Percentiles rank a stretch among this genome's conserved stretches.
phyloP scores from a whole-genome alignment of 1,139 yeast species.

The Oligophagozyma castellii region DNA sequence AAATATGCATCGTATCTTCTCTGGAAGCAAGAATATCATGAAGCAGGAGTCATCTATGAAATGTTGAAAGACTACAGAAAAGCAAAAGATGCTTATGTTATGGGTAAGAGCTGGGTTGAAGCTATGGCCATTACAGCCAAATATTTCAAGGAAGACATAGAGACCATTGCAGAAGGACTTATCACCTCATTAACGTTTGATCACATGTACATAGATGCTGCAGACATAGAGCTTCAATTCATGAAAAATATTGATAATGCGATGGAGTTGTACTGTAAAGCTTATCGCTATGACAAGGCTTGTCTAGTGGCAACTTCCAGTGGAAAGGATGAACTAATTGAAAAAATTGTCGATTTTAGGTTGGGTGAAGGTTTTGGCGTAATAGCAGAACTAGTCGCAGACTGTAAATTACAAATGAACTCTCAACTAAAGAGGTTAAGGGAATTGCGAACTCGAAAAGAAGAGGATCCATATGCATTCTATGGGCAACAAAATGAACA shows the following conservation, averaged over 20 bases:
- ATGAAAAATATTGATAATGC: slow-evolving; percentile 51
- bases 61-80: slow-evolving; percentile 39
- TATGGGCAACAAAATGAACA: slow-evolving; percentile 63
- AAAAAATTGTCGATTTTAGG: slow-evolving; percentile 52
- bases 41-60: slow-evolving; percentile 73
- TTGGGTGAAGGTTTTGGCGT: slow-evolving; percentile 80
- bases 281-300: slow-evolving; percentile 65
- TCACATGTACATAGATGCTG: slow-evolving; percentile 75
- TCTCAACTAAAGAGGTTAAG: slow-evolving; percentile 77
- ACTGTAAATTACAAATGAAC: slow-evolving; percentile 70
- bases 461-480: slow-evolving; percentile 72
- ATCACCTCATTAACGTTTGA: slow-evolving; percentile 49
- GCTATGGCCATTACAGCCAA: slow-evolving; percentile 50
- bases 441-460: slow-evolving; percentile 72
- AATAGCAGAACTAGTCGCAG: slow-evolving; percentile 80
- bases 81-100: slow-evolving; percentile 58
- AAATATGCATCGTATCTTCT: slow-evolving; percentile 52
- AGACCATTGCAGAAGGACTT: slow-evolving; percentile 42
- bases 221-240: slow-evolving; percentile 54
- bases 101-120: slow-evolving; percentile 73
- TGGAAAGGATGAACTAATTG: slow-evolving; percentile 34
- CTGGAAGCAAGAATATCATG: slow-evolving; percentile 41
- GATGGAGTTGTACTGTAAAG: slow-evolving; percentile 56
- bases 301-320: slow-evolving; percentile 44
- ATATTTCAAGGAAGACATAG: slow-evolving; percentile 27